Evolutionary conservation across 352 stramenopile species (phyloP).

Genomic region (Pythium biforme): DNA sequence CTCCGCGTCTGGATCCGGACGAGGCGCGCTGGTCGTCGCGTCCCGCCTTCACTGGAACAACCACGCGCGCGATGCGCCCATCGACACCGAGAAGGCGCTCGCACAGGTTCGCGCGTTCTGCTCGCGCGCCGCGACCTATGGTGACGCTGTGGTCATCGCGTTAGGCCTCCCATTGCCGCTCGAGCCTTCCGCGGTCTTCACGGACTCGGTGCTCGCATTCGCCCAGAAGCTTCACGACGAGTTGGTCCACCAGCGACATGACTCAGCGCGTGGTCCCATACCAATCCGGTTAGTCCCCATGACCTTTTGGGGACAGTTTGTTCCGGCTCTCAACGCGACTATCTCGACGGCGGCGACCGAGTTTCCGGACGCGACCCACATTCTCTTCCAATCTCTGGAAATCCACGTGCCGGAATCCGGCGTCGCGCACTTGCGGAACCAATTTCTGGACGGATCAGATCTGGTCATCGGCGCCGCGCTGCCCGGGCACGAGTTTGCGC

Average conservation of each 20-base stretch:
- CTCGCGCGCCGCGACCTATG: constrained; percentile 45
- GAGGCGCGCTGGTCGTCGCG: constrained; percentile 36
- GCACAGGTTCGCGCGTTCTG: constrained; percentile 52
- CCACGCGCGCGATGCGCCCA: constrained; percentile 40
- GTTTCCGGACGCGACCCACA: constrained; percentile 47
- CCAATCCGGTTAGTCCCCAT: constrained; percentile 86
- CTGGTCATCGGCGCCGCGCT: constrained; percentile 92
- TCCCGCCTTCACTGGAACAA: constrained; percentile 73
- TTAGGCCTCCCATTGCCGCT: constrained; percentile 40
- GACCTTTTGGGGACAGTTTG: constrained; percentile 93
- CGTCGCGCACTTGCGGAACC: constrained; percentile 55
- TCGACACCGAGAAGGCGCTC: constrained; percentile 49
- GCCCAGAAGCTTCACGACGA: constrained; percentile 41
- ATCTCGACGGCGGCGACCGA: constrained; percentile 61
- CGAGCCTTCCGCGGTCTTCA: constrained; percentile 13
- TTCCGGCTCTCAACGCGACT: constrained; percentile 94
- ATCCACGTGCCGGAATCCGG: constrained; percentile 54
- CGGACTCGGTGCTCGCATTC: constrained; percentile 33
- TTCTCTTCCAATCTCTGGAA: constrained; percentile 93
- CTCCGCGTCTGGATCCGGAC: neutral
- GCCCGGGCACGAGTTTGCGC: constrained; percentile 71
- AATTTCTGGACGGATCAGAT: constrained; percentile 68
- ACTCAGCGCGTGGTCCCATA: neutral
- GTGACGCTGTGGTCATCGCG: constrained; percentile 52
- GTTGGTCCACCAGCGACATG: constrained; percentile 20